Base-by-base conservation (phyloP, 176 grass and related monocot species). In the Aegilops umbellulata region DNA sequence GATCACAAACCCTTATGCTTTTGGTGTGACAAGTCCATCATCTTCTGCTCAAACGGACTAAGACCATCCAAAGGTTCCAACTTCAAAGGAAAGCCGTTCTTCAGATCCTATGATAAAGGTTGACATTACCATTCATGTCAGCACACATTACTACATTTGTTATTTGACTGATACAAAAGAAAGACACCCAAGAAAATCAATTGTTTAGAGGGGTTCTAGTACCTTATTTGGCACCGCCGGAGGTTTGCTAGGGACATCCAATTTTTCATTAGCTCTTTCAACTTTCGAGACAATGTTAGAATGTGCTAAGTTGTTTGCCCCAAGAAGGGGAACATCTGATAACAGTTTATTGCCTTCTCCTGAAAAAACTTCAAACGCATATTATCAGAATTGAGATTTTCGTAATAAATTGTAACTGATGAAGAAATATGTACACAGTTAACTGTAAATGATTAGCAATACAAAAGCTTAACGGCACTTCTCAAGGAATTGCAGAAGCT, bases 51-150 rank as follows among this genome's bases (percentile, higher is more conserved):
- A 2, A 87, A 76, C 47, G 89, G 81, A 63, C 14, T 35, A 81
- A 27, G 60, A 38, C 30, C 85, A 84, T 88, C 39, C 85, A 88
- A 61, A 76, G 77, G 76, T 38, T 91, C 67, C 61, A 87, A 81
- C 81, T 88, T 91, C 76, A 91, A 67, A 32, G 89, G 85, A 84
- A 91, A 81, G 38, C 81, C 69, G 8, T 84, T 74, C 69, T 76
- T 91, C 76, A 84, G 75, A 46, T 87, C 89, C 89, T 91, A 80
- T 61, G 46, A 22, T 24, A 75, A 60, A 80, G 7, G 46, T 80
- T n/a, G 42, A 69, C 22, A 53, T 85, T 77, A 38, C 38, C 25
- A 22, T 80, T 65, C 22, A 61, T 82, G 46, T 75, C 60, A 60
- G 58, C 34, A 76, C 10, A 5, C 15, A 74, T 30, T 30, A 60